Base-by-base conservation (phyloP, 176 grass and related monocot species). In the Tillandsia leiboldiana region DNA sequence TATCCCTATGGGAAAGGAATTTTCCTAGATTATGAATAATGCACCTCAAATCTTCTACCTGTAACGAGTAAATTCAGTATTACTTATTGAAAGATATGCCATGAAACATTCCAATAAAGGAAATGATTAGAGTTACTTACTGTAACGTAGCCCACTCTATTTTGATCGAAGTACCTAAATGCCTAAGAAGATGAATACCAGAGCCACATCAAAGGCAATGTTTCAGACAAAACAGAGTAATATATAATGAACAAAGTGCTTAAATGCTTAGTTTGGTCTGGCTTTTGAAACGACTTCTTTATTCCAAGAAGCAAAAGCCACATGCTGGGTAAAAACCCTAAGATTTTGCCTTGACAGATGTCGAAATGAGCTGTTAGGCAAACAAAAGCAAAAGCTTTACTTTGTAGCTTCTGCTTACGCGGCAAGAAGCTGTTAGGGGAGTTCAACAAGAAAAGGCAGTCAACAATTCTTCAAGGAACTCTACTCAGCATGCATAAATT, bases 41-140 rank as follows among this genome's bases (percentile, higher is more conserved):
- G 67, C 87, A 94, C 72, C 85, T 88, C 75, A 99, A 81, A 93
- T 99, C 95, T 63, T 99, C 90, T 54, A 94, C 95, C 95, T 99
- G 84, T 65, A 52, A 11, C 67, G 56, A 26, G 68, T 10, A 79
- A 73, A 83, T 54, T 76, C 26, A 75, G 28, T 65, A 77, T 50
- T 67, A 11, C 33, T 52, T 77, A 48, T 6, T 3, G 9, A 52
- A 26, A 84, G 33, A 78, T 28, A 61, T 20, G 22, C 15, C 17
- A 2, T 22, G 13, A 59, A 22, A 15, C 7, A 7, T 18, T 61
- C 13, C 13, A 23, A 61, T 18, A 61, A 61, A 61, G 8, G 10
- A 17, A 61, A 9, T 9, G 56, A 61, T 9, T 56, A 56, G 15
- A n/a, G 18, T 18, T 61, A 18, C 13, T 74, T 82, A 94, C 95